phyloP scores from a whole-genome alignment of 2,329 filamentous ascomycete genomes.

The Ophiosphaerella korrae region DNA sequence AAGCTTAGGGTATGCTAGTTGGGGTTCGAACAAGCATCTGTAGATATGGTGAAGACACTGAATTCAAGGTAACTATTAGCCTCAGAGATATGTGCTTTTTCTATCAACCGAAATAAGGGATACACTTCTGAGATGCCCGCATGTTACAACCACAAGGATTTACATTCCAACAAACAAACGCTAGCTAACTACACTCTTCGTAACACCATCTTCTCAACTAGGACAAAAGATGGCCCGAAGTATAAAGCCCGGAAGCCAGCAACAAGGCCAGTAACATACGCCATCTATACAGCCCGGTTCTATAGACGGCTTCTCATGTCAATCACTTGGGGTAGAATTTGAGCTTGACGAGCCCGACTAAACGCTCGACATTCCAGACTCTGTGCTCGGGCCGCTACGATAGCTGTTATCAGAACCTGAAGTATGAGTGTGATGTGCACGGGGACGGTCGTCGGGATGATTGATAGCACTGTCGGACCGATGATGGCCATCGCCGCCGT shows the following conservation, averaged over 20 bases:
- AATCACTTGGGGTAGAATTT: conserved; percentile 21
- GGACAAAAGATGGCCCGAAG: conserved; percentile 44
- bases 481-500: conserved; percentile 35
- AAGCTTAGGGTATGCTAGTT: not conserved
- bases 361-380: conserved; percentile 32
- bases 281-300: conserved; percentile 31
- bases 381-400: conserved; percentile 31
- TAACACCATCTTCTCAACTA: conserved; percentile 11
- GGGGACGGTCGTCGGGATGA: conserved; percentile 29
- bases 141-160: too few species aligned
- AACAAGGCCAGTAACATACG: conserved; percentile 37
- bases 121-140: too few species aligned
- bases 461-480: conserved; percentile 19
- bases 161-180: not conserved
- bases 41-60: not conserved
- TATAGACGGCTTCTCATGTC: conserved; percentile 33
- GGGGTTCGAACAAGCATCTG: too few species aligned
- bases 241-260: conserved; percentile 42
- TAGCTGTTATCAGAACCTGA: conserved; percentile 29
- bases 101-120: too few species aligned
- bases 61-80: not conserved
- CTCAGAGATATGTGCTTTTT: not conserved
- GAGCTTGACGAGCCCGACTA: conserved; percentile 32
- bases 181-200: not conserved
- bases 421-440: conserved; percentile 24